phyloP scores from a whole-genome alignment of 495 filamentous ascomycete genomes.

The Xanthoparmelia taractica region DNA sequence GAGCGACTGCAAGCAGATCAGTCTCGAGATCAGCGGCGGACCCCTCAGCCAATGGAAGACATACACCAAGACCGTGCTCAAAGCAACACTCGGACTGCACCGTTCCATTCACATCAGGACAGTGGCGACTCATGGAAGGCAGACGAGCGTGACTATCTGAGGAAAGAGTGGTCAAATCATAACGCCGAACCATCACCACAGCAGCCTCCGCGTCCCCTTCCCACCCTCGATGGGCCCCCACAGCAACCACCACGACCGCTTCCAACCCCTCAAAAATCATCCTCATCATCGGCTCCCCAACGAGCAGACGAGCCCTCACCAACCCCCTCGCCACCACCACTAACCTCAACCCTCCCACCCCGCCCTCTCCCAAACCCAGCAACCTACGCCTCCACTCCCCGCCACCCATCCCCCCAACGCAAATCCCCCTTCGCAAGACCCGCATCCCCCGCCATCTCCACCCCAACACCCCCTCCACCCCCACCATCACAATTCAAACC shows the following conservation, averaged over 20 bases:
- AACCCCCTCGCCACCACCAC: conserved; percentile 31
- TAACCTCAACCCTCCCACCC: conserved; percentile 17
- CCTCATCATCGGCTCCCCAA: conserved; percentile 7
- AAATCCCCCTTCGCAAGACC: conserved; percentile 29
- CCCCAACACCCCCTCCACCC: conserved; percentile 30
- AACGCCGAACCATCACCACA: conserved; percentile 29
- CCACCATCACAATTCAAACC: conserved; percentile 24
- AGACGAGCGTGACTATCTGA: conserved; percentile 68
- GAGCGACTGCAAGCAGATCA: conserved; percentile 38
- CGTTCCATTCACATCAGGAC: conserved; percentile 29
- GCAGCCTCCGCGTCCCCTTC: conserved; percentile 23
- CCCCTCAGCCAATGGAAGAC: conserved; percentile 28
- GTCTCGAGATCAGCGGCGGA: conserved; percentile 26
- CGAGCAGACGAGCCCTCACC: conserved; percentile 21
- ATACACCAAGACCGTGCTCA: conserved; percentile 32
- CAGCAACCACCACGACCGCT: conserved; percentile 38
- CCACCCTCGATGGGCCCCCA: conserved; percentile 23
- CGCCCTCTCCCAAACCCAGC: conserved; percentile 48
- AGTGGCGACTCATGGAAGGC: conserved; percentile 59
- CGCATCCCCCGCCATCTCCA: conserved; percentile 28
- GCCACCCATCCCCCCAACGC: conserved; percentile 23
- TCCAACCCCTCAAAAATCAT: conserved; percentile 25
- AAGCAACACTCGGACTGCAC: conserved; percentile 37
- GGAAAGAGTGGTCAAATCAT: conserved; percentile 57
- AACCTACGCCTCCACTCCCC: conserved; percentile 42